Conservation (phyloP, 208 protist genomes). For the Porcisia deanei region DNA sequence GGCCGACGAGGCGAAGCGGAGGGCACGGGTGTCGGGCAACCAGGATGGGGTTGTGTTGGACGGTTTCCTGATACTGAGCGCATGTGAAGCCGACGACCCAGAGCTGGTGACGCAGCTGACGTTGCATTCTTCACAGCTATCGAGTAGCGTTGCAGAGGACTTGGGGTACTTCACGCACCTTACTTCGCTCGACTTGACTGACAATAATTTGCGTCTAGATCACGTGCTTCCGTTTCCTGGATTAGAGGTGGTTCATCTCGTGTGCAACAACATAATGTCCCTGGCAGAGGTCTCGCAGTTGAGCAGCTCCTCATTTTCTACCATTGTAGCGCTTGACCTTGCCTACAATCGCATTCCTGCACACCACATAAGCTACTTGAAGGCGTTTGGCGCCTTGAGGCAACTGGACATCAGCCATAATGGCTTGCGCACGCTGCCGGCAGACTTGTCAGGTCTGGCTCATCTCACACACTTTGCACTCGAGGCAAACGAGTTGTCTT, state of each 20-base stretch:
- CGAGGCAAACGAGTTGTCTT: conserved; percentile 69
- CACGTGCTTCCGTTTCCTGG: conserved; percentile 59
- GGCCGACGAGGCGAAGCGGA: conserved; percentile 38
- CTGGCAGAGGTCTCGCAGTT: conserved; percentile 38
- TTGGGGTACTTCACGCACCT: conserved; percentile 71
- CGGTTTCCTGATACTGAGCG: conserved; percentile 79
- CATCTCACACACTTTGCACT: conserved; percentile 85
- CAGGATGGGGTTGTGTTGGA: conserved; percentile 61
- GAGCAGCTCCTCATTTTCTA: conserved; percentile 26
- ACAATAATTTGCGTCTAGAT: conserved; percentile 72
- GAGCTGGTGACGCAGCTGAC: conserved; percentile 70
- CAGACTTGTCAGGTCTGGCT: conserved; percentile 68
- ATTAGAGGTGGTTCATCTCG: conserved; percentile 75
- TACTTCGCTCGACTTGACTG: conserved; percentile 79
- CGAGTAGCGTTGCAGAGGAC: conserved; percentile 70
- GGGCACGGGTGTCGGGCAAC: conserved; percentile 33
- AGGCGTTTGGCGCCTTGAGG: conserved; percentile 65
- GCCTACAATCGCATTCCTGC: conserved; percentile 83
- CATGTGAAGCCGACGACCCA: conserved; percentile 62
- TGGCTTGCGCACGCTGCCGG: conserved; percentile 58
- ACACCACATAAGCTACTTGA: conserved; percentile 53
- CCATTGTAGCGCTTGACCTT: conserved; percentile 69
- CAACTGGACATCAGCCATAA: conserved; percentile 88
- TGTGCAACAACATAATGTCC: conserved; percentile 75
- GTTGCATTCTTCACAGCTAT: conserved; percentile 65